Conservation (phyloP, 192 early-diverging fungal species). For the Gaertneriomyces semiglobifer region DNA sequence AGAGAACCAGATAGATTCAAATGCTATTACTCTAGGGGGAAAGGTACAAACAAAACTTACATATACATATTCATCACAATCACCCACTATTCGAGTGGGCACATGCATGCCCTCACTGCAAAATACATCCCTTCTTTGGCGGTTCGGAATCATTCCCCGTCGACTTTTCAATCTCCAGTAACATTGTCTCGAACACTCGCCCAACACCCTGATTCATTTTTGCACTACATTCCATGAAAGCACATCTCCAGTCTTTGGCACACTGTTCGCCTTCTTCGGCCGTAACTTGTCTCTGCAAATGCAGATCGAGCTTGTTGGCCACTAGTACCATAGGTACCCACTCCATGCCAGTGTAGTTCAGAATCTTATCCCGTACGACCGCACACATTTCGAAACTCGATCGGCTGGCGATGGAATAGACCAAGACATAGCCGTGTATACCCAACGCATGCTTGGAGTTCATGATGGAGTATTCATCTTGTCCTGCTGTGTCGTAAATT, state of each 20-base stretch:
- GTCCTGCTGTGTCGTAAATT: constrained; percentile 95
- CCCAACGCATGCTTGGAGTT: constrained; percentile 86
- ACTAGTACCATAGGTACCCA: constrained; percentile 88
- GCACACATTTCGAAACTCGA: constrained; percentile 86
- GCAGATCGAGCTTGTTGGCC: constrained; percentile 89
- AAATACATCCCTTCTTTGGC: constrained; percentile 52
- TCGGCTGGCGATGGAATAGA: constrained; percentile 84
- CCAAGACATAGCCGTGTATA: constrained; percentile 92
- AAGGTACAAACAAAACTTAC: too few species aligned
- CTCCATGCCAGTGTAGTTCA: constrained; percentile 85
- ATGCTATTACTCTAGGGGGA: too few species aligned
- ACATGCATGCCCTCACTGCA: constrained; percentile 5
- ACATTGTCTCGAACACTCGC: constrained; percentile 78
- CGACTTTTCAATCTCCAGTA: constrained; percentile 78
- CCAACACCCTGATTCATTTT: constrained; percentile 89
- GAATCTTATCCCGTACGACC: constrained; percentile 89
- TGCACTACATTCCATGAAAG: constrained; percentile 85
- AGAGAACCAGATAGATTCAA: too few species aligned
- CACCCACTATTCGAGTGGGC: too few species aligned
- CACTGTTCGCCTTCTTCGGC: constrained; percentile 71
- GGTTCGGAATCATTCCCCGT: constrained; percentile 54
- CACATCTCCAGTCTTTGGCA: constrained; percentile 81
- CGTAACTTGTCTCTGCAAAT: constrained; percentile 72
- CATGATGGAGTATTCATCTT: constrained; percentile 92
- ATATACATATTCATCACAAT: too few species aligned